Evolutionary conservation across 2,329 filamentous ascomycete species (phyloP), one percentile per base, ranked within the genome.

Genomic region (Aspergillus awamori): DNA sequence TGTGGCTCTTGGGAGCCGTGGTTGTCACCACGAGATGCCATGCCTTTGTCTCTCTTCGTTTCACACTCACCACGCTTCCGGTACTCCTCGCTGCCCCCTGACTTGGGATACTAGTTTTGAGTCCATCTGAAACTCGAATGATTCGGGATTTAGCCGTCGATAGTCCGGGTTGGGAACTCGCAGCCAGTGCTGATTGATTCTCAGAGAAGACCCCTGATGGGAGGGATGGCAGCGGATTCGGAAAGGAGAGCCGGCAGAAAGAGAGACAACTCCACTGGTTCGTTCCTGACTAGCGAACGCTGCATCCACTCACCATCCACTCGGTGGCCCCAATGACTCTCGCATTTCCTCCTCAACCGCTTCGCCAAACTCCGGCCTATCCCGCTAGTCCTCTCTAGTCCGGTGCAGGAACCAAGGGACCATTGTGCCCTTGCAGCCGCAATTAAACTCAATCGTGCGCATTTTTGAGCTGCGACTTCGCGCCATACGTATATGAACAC

Each of bases 371-470:
- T 22, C 41, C 41, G 41, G 41, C 17, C 41, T 45, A 22, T 17
- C 41, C 41, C 41, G 41, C 41, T 45, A 45, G 39, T 45, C 22
- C 41, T 45, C 41, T 45, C 41, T 51, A 51, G 47, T 51, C 47
- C 47, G 41, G 47, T 30, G 47, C 28, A n/a, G 47, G 26, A 51
- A n/a, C 47, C 47, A 51, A 51, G 47, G 47, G 47, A 51, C 47
- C 47, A 51, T 28, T 11, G 24, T 8, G 47, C 47, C 47, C 47
- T 51, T 51, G 47, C 47, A 51, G 47, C 47, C n/a, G 47, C 30
- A 51, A 51, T 51, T 51, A 51, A 51, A 51, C 47, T n/a, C 30
- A 51, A 51, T 51, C 10, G 8, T 33, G 47, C 47, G 24, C 47
- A 51, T 51, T 51, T 51, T 51, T 30, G 11, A 10, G 26, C 47